Conservation (phyloP, 2,329 filamentous ascomycete species). For the Ceratocystis ficicola region DNA sequence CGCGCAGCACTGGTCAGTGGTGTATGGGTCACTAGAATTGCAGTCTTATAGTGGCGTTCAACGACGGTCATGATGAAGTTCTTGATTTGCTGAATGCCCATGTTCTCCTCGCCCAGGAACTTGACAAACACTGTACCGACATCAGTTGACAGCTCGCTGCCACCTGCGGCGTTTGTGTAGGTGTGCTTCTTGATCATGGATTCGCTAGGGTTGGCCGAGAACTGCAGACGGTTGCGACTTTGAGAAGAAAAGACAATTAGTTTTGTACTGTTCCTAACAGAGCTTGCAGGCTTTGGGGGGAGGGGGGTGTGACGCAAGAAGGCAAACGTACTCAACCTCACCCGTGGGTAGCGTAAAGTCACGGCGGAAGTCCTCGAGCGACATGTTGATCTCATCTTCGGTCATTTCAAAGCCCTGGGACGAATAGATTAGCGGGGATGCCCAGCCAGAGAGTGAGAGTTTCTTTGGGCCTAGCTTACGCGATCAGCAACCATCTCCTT, state of each 20-base stretch:
- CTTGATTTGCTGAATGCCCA: constrained; percentile 88
- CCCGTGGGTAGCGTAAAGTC: constrained; percentile 64
- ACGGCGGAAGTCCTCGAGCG: constrained; percentile 65
- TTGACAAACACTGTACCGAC: constrained; percentile 76
- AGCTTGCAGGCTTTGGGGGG: neutral
- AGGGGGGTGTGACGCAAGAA: neutral
- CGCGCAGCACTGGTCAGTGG: constrained; percentile 75
- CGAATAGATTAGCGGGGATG: constrained; percentile 83
- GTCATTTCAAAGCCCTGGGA: constrained; percentile 82
- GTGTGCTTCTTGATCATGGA: constrained; percentile 70
- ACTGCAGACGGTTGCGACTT: constrained; percentile 74
- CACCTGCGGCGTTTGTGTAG: constrained; percentile 51
- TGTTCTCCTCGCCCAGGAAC: constrained; percentile 66
- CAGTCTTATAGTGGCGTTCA: constrained; percentile 71
- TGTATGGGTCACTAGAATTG: constrained; percentile 77
- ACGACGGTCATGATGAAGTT: constrained; percentile 73
- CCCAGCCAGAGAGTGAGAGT: constrained; percentile 55
- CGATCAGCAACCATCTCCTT: constrained; percentile 91
- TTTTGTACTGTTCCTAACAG: neutral
- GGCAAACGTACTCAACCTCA: constrained; percentile 55
- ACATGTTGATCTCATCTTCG: constrained; percentile 77
- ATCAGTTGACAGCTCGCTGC: constrained; percentile 55
- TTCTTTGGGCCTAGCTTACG: constrained; percentile 44
- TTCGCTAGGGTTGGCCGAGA: constrained; percentile 73
- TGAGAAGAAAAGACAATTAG: neutral